Conservation (phyloP, 805 yeast species). For the Saccharomycopsis javanensis region DNA sequence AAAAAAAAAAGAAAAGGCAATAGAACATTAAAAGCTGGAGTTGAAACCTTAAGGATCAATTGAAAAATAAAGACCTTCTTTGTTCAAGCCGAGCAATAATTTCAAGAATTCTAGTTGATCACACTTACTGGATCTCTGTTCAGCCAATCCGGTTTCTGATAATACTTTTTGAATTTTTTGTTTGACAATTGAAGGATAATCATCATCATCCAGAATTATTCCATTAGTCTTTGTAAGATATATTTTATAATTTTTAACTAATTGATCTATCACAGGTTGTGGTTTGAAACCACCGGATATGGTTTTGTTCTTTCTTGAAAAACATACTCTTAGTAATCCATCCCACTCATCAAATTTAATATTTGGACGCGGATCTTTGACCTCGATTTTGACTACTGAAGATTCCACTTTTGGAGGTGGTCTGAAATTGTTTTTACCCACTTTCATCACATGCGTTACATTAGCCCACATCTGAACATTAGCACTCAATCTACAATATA, state of each 20-base stretch:
- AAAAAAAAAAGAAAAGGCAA: background rate
- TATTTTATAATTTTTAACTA: slow-evolving; percentile 82
- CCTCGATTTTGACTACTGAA: slow-evolving; percentile 87
- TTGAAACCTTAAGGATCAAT: background rate
- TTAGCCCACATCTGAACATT: slow-evolving; percentile 99
- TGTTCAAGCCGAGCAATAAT: slow-evolving; percentile 85
- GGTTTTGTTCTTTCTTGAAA: slow-evolving; percentile 89
- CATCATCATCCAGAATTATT: slow-evolving; percentile 27
- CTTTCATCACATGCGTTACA: slow-evolving; percentile 97
- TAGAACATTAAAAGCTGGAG: too few species aligned
- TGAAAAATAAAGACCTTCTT: slow-evolving; percentile 85
- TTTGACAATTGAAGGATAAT: slow-evolving; percentile 37
- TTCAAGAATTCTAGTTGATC: slow-evolving; percentile 91
- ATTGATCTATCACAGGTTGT: slow-evolving; percentile 62
- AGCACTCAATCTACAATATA: slow-evolving; percentile 88
- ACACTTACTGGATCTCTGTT: slow-evolving; percentile 84
- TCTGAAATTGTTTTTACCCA: slow-evolving; percentile 89
- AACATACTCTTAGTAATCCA: slow-evolving; percentile 82
- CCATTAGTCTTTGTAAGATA: slow-evolving; percentile 38
- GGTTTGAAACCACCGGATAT: slow-evolving; percentile 89
- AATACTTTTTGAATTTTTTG: slow-evolving; percentile 65
- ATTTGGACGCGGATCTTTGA: slow-evolving; percentile 88
- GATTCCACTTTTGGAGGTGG: slow-evolving; percentile 99
- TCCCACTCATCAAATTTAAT: slow-evolving; percentile 96
- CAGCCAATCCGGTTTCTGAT: slow-evolving; percentile 68